Conservation (phyloP, 139 green algal species). For the Trebouxia sp. region DNA sequence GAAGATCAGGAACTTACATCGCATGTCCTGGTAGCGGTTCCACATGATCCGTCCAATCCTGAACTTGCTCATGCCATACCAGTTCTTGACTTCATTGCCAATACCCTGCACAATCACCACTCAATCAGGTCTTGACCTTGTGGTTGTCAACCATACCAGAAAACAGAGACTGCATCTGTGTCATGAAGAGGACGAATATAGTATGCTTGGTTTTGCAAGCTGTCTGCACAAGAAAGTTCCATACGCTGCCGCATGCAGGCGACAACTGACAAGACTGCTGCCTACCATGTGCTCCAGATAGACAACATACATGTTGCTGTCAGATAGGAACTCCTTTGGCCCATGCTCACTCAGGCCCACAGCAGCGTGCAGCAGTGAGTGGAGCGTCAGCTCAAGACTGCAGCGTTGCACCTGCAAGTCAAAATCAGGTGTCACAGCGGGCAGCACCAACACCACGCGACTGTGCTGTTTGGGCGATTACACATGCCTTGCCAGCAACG, state of each 20-base stretch:
- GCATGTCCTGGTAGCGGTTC: slow-evolving; percentile 8
- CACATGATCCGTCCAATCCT: slow-evolving; percentile 18
- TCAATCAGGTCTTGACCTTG: too few relatives aligned
- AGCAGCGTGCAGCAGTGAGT: slow-evolving; percentile 2
- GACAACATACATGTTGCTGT: slow-evolving; percentile 29
- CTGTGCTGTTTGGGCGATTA: too few relatives aligned
- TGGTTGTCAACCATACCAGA: too few relatives aligned
- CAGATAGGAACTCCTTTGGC: slow-evolving; percentile 11
- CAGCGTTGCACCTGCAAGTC: neutral
- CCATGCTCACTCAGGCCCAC: slow-evolving; percentile 4
- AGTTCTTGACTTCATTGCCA: slow-evolving; percentile 17
- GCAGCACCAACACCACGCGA: too few relatives aligned
- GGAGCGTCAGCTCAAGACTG: slow-evolving; percentile 15
- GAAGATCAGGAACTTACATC: too few relatives aligned
- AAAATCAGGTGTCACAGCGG: neutral
- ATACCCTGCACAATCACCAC: neutral
- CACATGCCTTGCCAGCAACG: neutral
- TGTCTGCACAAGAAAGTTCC: too few relatives aligned
- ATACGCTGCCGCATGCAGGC: too few relatives aligned
- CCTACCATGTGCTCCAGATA: slow-evolving; percentile 33
- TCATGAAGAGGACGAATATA: too few relatives aligned
- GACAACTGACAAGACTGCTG: neutral
- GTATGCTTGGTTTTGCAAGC: too few relatives aligned
- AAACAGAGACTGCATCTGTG: too few relatives aligned
- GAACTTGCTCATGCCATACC: slow-evolving; percentile 32